Conservation (phyloP, 805 yeast genomes). For the Teunomyces stri region DNA sequence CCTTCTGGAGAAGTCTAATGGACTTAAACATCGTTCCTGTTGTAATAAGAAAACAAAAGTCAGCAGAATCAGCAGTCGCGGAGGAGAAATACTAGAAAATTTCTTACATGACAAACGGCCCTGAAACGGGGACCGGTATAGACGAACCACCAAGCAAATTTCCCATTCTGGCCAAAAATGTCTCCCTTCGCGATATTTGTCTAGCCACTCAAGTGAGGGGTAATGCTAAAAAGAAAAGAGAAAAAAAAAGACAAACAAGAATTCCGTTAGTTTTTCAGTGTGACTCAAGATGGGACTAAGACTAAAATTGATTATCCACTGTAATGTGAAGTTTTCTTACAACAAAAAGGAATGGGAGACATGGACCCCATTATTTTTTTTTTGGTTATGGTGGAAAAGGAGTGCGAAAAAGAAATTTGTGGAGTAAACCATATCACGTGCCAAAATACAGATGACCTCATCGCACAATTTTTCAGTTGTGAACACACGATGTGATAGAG, state of each 20-base stretch:
- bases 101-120: background rate
- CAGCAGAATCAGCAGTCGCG: conserved; percentile 1
- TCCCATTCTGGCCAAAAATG: background rate
- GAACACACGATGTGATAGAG: background rate
- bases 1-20: conserved; percentile 23
- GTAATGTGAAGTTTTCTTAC: too few relatives aligned
- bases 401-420: background rate
- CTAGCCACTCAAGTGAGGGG: background rate
- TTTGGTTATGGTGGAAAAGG: too few relatives aligned
- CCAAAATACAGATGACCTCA: background rate
- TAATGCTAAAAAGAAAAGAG: background rate
- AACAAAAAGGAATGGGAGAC: too few relatives aligned
- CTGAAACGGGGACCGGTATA: conserved; percentile 2
- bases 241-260: background rate
- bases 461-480: background rate
- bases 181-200: background rate
- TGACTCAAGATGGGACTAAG: too few relatives aligned
- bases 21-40: conserved; percentile 23
- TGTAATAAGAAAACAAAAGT: background rate
- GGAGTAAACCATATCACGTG: background rate
- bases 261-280: too few relatives aligned
- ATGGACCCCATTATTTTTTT: too few relatives aligned
- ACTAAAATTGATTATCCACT: too few relatives aligned
- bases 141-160: background rate
- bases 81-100: conserved; percentile 1